Evolutionary conservation across 2,329 filamentous ascomycete species (phyloP).

Genomic region (Talaromyces sp.): DNA sequence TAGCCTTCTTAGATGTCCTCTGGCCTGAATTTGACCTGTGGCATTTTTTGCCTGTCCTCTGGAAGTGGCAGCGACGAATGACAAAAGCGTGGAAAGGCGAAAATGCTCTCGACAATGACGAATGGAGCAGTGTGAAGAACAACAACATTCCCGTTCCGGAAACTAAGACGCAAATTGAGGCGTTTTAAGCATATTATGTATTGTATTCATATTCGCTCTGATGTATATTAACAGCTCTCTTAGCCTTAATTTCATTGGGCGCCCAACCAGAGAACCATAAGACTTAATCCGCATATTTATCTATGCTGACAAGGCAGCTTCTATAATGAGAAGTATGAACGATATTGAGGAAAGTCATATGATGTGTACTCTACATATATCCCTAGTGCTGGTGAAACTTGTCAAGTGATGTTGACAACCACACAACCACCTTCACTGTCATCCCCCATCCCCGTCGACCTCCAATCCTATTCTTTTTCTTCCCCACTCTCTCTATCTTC

Average conservation of each 20-base stretch:
- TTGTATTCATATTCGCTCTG: not conserved
- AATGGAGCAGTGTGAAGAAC: constrained; percentile 29
- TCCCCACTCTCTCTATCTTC: constrained; percentile 55
- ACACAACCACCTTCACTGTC: constrained; percentile 9
- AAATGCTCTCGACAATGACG: constrained; percentile 52
- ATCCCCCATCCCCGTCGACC: constrained; percentile 6
- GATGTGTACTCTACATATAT: not conserved
- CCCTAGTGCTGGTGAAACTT: not conserved
- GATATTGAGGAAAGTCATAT: not conserved
- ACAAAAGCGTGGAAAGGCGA: constrained; percentile 63
- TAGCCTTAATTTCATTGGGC: not conserved
- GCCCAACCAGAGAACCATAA: not conserved
- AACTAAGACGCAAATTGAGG: constrained; percentile 10
- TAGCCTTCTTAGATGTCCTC: constrained; percentile 86
- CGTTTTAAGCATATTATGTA: not conserved
- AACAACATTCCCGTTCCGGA: not conserved
- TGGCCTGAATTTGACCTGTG: constrained; percentile 97
- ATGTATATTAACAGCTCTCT: not conserved
- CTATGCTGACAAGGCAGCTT: not conserved
- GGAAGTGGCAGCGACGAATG: constrained; percentile 80
- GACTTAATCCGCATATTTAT: not conserved
- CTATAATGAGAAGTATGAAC: not conserved
- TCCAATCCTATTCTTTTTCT: constrained; percentile 57
- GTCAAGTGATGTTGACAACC: constrained; percentile 5
- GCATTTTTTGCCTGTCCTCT: constrained; percentile 85